phyloP scores from a whole-genome alignment of 768 basidiomycete genomes.

The Leccinellum albellum region DNA sequence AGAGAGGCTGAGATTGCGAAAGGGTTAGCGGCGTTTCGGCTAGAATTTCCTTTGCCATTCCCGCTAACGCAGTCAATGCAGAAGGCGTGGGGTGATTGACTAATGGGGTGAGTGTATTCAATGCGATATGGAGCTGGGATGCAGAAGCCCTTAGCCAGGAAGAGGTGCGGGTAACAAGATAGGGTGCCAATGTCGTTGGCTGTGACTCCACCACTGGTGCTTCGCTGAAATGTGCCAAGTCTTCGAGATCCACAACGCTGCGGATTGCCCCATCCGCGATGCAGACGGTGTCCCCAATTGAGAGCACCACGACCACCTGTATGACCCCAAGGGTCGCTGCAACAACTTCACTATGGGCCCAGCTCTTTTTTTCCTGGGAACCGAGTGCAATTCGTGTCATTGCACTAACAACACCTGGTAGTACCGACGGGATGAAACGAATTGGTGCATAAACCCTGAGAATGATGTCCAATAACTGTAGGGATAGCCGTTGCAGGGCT shows the following conservation, averaged over 20 bases:
- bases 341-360: constrained; percentile 71
- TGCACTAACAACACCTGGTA: constrained; percentile 80
- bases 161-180: constrained; percentile 55
- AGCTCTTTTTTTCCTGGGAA: constrained; percentile 49
- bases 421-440: constrained; percentile 59
- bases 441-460: constrained; percentile 46
- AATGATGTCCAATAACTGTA: constrained; percentile 54
- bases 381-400: constrained; percentile 72
- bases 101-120: constrained; percentile 71
- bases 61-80: constrained; percentile 56
- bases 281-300: constrained; percentile 69
- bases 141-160: constrained; percentile 81
- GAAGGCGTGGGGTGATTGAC: constrained; percentile 66
- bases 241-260: constrained; percentile 57
- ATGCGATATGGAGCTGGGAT: constrained; percentile 77
- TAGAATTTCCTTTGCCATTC: constrained; percentile 56
- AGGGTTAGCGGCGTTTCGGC: constrained; percentile 56
- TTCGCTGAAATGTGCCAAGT: constrained; percentile 42
- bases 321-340: constrained; percentile 56
- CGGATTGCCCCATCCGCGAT: constrained; percentile 55
- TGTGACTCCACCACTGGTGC: constrained; percentile 11
- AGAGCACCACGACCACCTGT: constrained; percentile 47
- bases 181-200: constrained; percentile 34
- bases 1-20: constrained; percentile 61
- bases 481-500: constrained; percentile 59